These are phyloP conservation scores for Talaromyces verruculosus DNA, from an alignment of 2,329 filamentous ascomycete genomes.

Conservation along the genomic window DNA sequence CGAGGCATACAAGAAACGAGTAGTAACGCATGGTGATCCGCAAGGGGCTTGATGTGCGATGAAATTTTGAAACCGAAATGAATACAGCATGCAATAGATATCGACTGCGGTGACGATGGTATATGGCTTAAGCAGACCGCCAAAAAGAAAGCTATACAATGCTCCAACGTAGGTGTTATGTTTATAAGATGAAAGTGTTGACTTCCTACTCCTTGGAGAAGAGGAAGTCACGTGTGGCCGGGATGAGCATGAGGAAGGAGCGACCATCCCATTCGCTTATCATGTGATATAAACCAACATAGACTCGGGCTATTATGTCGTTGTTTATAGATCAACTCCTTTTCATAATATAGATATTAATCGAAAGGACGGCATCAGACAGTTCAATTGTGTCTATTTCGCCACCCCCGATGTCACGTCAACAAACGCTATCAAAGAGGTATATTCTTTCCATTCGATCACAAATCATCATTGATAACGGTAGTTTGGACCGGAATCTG, in stretches of 20 bases:
- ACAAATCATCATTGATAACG: background rate
- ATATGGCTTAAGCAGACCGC: background rate
- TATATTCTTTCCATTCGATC: background rate
- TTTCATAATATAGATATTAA: background rate
- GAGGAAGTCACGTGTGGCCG: constrained; percentile 11
- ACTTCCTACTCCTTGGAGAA: background rate
- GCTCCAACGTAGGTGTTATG: background rate
- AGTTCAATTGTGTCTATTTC: background rate
- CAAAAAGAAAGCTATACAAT: background rate
- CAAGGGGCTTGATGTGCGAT: background rate
- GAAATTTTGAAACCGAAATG: background rate
- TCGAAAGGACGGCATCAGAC: background rate
- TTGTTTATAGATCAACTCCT: background rate
- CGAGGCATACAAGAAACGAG: constrained; percentile 10
- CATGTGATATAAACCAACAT: background rate
- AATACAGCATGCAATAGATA: constrained; percentile 13
- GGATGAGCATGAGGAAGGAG: constrained; percentile 7
- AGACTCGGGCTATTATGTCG: background rate
- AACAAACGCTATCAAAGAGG: background rate
- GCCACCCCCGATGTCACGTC: background rate
- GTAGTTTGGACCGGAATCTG: background rate
- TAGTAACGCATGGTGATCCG: constrained; percentile 14
- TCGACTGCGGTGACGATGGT: background rate
- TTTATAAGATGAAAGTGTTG: background rate
- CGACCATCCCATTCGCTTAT: background rate